Conservation (phyloP, 495 filamentous ascomycete genomes). For the Corynascus novoguineensis region DNA sequence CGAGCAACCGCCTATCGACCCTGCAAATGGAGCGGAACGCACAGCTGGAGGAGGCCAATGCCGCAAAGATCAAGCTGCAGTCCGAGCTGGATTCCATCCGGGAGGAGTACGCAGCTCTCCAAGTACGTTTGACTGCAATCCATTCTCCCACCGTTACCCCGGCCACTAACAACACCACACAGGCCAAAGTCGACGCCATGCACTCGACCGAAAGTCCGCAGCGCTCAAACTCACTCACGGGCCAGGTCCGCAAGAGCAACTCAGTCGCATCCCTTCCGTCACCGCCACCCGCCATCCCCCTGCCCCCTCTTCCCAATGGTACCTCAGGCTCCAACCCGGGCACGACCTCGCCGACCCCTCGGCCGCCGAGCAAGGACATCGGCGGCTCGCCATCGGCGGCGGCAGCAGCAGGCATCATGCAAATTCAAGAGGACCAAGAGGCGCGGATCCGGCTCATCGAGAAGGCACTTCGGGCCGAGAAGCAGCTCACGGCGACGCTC, state of each 20-base stretch:
- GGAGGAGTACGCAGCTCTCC: conserved; percentile 57
- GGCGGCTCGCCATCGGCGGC: conserved; percentile 36
- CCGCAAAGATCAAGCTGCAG: conserved; percentile 44
- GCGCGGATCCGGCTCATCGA: conserved; percentile 91
- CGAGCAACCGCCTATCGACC: conserved; percentile 66
- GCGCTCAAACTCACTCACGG: conserved; percentile 67
- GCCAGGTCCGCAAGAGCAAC: conserved; percentile 75
- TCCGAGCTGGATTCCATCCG: conserved; percentile 57
- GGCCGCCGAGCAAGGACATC: conserved; percentile 74
- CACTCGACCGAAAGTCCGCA: conserved; percentile 36
- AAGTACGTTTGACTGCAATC: conserved; percentile 48
- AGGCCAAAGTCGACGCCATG: conserved; percentile 50
- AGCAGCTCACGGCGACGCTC: conserved; percentile 87
- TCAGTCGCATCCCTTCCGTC: conserved; percentile 82
- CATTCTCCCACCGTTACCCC: background rate
- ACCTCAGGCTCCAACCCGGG: conserved; percentile 33
- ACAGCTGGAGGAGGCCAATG: conserved; percentile 53
- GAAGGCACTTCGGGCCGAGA: conserved; percentile 93
- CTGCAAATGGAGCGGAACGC: conserved; percentile 64
- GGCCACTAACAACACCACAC: conserved; percentile 28
- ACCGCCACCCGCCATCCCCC: conserved; percentile 84
- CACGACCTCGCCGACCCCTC: conserved; percentile 46
- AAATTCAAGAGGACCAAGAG: conserved; percentile 88
- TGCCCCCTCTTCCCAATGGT: conserved; percentile 73
- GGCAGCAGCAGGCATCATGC: conserved; percentile 38